A percentile compares a stretch with the other conserved stretches of the same genome.
These are phyloP conservation scores for Exophiala sp. DNA, from an alignment of 2,329 filamentous ascomycete genomes.

Conservation along the genomic window DNA sequence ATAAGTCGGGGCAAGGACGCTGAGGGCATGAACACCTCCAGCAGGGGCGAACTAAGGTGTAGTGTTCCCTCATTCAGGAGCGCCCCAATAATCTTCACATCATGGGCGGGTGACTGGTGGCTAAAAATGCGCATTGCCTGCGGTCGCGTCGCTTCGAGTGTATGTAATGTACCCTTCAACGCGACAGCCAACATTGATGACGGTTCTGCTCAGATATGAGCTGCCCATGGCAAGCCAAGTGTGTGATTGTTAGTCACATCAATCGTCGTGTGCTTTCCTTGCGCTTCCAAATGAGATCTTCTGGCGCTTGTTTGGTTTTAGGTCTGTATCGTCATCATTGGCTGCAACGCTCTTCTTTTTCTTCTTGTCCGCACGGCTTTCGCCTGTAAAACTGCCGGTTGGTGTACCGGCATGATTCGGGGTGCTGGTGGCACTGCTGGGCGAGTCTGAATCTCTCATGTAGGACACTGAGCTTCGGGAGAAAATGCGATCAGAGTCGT, in stretches of 20 bases:
- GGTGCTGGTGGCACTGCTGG: conserved; percentile 40
- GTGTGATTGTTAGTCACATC: conserved; percentile 4
- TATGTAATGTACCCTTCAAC: not conserved
- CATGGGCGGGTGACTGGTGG: not conserved
- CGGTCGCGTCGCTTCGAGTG: too few species aligned
- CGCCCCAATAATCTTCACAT: not conserved
- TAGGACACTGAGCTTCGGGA: conserved; percentile 46
- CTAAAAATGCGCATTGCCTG: not conserved
- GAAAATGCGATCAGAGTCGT: conserved; percentile 45
- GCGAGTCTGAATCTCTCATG: conserved; percentile 33
- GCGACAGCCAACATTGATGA: not conserved
- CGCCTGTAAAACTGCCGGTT: conserved; percentile 35
- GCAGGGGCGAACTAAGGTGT: too few species aligned
- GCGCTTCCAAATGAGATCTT: conserved; percentile 25
- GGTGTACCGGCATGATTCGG: conserved; percentile 45
- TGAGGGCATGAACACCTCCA: too few species aligned
- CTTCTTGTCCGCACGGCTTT: conserved; percentile 41
- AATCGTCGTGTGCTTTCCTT: conserved; percentile 27
- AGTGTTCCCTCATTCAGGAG: not conserved
- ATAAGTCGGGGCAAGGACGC: too few species aligned
- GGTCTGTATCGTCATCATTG: conserved; percentile 34
- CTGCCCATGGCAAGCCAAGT: not conserved
- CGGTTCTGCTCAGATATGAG: not conserved
- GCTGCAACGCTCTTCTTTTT: conserved; percentile 35
- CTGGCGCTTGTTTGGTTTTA: conserved; percentile 27